phyloP scores from a whole-genome alignment of 1,139 yeast genomes.

The Suhomyces kunorum region DNA sequence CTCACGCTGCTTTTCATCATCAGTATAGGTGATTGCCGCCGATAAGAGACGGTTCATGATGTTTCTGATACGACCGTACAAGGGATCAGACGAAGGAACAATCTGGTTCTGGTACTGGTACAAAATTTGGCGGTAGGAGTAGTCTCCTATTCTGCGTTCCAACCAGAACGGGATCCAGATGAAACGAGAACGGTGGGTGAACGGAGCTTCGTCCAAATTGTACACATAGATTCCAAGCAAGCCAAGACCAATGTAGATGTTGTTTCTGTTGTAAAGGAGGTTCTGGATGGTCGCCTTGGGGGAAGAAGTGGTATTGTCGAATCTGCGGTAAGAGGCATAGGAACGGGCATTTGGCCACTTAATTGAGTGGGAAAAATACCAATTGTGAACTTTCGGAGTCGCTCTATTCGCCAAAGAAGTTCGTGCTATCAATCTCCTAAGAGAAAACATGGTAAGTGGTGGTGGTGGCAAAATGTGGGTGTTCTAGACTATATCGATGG shows the following conservation, averaged over 20 bases:
- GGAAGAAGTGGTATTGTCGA: constrained; percentile 11
- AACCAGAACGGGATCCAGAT: constrained; percentile 70
- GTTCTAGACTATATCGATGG: neutral
- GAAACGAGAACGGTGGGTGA: constrained; percentile 70
- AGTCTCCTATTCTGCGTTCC: constrained; percentile 68
- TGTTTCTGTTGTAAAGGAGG: constrained; percentile 14
- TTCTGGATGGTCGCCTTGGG: constrained; percentile 2
- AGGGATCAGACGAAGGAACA: constrained; percentile 56
- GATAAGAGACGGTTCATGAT: constrained; percentile 68
- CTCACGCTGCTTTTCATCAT: constrained; percentile 32
- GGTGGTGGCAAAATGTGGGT: neutral
- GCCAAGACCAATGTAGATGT: constrained; percentile 14
- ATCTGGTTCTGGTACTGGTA: constrained; percentile 46
- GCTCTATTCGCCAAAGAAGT: neutral
- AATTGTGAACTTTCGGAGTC: neutral
- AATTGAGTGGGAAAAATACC: neutral
- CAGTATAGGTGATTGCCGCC: constrained; percentile 46
- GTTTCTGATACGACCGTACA: constrained; percentile 52
- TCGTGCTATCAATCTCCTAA: neutral
- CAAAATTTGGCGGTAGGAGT: constrained; percentile 63
- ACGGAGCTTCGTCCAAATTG: constrained; percentile 80
- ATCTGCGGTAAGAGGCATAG: constrained; percentile 17
- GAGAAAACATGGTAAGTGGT: neutral
- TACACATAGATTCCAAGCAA: constrained; percentile 52
- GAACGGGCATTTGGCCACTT: constrained; percentile 2